phyloP scores from a whole-genome alignment of 1,284 basidiomycete species.

The Puccinia triticina region DNA sequence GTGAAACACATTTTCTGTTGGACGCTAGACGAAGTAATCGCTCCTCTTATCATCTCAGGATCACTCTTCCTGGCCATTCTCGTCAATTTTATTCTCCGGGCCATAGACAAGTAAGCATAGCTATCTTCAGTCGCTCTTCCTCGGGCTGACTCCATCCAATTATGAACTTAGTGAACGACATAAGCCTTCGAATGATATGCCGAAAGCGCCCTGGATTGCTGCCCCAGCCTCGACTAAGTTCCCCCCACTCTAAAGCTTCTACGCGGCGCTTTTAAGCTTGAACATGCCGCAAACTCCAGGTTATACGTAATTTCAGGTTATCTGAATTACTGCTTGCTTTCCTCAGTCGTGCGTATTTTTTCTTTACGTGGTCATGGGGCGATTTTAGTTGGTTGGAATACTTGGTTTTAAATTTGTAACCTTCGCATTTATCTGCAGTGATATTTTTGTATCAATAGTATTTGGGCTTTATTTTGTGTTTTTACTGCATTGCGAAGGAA shows the following conservation, averaged over 20 bases:
- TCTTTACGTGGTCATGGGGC: background rate
- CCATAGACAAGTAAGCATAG: constrained; percentile 25
- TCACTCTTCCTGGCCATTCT: constrained; percentile 44
- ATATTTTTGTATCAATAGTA: background rate
- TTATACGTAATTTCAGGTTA: background rate
- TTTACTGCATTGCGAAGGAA: background rate
- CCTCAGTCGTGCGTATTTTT: background rate
- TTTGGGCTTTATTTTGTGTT: background rate
- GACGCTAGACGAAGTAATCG: constrained; percentile 28
- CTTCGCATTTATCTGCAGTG: background rate
- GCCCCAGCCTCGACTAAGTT: constrained; percentile 31
- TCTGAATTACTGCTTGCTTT: background rate
- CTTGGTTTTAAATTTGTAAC: background rate
- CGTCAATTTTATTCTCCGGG: constrained; percentile 44
- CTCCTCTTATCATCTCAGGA: constrained; percentile 33
- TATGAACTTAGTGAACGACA: constrained; percentile 25
- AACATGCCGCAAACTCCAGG: too few species aligned
- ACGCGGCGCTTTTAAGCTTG: background rate
- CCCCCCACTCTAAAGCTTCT: constrained; percentile 5
- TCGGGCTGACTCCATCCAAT: background rate
- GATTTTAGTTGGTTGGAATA: background rate
- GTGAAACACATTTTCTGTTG: background rate
- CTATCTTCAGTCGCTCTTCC: background rate
- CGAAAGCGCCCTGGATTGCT: constrained; percentile 45
- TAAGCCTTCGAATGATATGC: background rate